phyloP scores from a whole-genome alignment of 2,329 filamentous ascomycete genomes.

The Talaromyces sp. region DNA sequence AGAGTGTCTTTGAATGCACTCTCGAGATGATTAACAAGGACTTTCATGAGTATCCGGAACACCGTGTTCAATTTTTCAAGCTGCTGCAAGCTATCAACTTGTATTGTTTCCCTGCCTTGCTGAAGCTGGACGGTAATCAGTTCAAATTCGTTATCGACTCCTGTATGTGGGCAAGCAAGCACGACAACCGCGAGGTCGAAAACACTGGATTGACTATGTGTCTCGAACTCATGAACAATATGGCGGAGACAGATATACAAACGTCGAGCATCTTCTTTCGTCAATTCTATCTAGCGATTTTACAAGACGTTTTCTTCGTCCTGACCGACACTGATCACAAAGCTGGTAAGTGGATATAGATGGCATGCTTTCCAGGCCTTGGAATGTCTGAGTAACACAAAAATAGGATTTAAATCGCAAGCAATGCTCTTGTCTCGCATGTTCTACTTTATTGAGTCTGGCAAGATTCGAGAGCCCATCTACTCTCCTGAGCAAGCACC shows the following conservation, averaged over 20 bases:
- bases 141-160: constrained; percentile 99
- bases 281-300: constrained; percentile 90
- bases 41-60: constrained; percentile 97
- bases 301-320: constrained; percentile 98
- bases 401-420: constrained; percentile 83
- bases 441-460: constrained; percentile 88
- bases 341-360: constrained; percentile 54
- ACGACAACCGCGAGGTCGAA: constrained; percentile 97
- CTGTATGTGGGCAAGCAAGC: constrained; percentile 99
- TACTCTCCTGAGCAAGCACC: constrained; percentile 81
- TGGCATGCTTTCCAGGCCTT: neutral
- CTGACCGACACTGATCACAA: constrained; percentile 97
- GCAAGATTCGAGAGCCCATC: constrained; percentile 89
- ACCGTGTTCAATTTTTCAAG: constrained; percentile 99
- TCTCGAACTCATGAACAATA: constrained; percentile 93
- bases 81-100: constrained; percentile 92
- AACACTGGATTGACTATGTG: constrained; percentile 97
- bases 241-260: constrained; percentile 80
- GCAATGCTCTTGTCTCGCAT: constrained; percentile 89
- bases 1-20: constrained; percentile 97
- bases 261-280: constrained; percentile 97
- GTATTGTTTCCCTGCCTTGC: constrained; percentile 89
- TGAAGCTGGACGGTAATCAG: constrained; percentile 90
- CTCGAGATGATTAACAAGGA: constrained; percentile 99
- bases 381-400: neutral